Base-by-base conservation (phyloP, 345 rosid genomes). In the Eutrema japonicum region DNA sequence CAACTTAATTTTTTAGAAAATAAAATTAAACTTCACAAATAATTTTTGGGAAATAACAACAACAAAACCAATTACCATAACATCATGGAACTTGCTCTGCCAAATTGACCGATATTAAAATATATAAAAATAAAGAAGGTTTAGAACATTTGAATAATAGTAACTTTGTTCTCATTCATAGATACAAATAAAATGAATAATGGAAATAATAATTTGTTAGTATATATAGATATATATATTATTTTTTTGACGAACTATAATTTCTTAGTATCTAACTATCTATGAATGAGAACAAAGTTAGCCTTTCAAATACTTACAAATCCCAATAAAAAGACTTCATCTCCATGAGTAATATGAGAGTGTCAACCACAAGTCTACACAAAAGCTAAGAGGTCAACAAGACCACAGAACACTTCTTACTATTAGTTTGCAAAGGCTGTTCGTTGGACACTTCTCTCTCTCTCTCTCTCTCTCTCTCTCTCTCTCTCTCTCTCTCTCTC, bases 351-450 rank as follows among this genome's bases (percentile, higher is more conserved):
- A 46, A 32, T 45, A 29, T 16, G 70, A 47, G 51, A 37, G 75
- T 77, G 76, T 77, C 80, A 77, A 77, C 80, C 35, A 77, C 80
- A 70, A 77, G 76, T 77, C 80, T 77, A 36, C 72, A 57, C 48
- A 71, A 71, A 64, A 33, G 67, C 40, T 64, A 48, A 56, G 59
- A 70, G 66, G 80, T 70, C 80, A 77, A 77, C 76, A 64, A 70
- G 54, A 77, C 80, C 75, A 56, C 71, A 56, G 70, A 52, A 54
- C 64, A 40, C 52, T 70, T 63, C 70, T 62, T 69, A 70, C 75
- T 18, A 46, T 70, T 76, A 76, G 71, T 48, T 47, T 66, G 64
- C 46, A 14, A 81, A 80, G 65, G 76, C 65, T 57, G 77, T 77
- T 71, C 72, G 76, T 70, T 70, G 77, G 62, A 63, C 41, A 38